Conservation (phyloP, 306 rosid species). For the Lotus japonicus region DNA sequence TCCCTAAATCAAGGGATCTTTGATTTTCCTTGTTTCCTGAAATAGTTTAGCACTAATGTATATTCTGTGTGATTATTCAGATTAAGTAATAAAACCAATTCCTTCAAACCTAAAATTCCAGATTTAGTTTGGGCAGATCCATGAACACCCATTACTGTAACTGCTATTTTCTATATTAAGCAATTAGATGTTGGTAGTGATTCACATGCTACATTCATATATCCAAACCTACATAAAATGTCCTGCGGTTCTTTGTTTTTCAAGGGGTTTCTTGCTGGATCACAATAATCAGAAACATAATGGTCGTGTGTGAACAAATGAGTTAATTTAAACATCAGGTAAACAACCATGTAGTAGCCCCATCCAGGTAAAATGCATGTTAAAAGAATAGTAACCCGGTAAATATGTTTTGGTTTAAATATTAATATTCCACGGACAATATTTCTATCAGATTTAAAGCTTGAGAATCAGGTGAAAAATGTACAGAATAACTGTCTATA, state of each 20-base stretch:
- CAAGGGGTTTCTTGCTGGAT: not conserved
- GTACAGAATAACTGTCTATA: constrained; percentile 5
- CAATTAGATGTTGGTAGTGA: not conserved
- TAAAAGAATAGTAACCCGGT: not conserved
- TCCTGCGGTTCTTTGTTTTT: not conserved
- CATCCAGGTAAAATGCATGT: not conserved
- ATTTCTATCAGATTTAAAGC: not conserved
- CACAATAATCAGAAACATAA: not conserved
- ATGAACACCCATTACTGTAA: not conserved
- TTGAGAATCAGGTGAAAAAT: not conserved
- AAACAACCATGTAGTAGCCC: not conserved
- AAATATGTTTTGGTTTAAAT: not conserved
- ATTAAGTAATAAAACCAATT: too few relatives aligned
- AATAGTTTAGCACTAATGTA: too few relatives aligned
- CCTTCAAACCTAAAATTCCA: too few relatives aligned
- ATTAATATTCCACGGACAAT: not conserved
- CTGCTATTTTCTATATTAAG: not conserved
- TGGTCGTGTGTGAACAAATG: not conserved
- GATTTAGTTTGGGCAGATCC: not conserved
- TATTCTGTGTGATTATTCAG: too few relatives aligned
- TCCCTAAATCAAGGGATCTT: too few relatives aligned
- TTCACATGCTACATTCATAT: not conserved
- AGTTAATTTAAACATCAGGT: not conserved
- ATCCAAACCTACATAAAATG: not conserved
- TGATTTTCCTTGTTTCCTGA: too few relatives aligned